These are phyloP conservation scores for Colletotrichum horii DNA, from an alignment of 2,329 filamentous ascomycete species.

Conservation along the genomic window DNA sequence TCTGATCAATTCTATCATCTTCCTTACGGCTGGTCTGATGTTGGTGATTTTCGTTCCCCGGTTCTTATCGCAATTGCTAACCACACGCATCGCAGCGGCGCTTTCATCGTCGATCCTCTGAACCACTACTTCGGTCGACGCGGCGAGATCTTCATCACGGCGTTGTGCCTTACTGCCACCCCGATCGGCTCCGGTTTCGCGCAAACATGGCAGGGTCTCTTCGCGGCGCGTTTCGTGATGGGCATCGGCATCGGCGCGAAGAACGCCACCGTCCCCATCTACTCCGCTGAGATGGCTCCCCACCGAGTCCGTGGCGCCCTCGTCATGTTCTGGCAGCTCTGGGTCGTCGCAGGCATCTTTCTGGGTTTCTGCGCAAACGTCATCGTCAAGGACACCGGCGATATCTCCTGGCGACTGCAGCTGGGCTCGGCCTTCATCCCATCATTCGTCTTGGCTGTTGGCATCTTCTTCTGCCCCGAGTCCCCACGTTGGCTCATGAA, in stretches of 20 bases:
- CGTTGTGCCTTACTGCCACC: constrained; percentile 61
- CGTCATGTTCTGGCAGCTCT: constrained; percentile 64
- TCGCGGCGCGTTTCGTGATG: constrained; percentile 69
- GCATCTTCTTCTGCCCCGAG: constrained; percentile 57
- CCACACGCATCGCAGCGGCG: constrained; percentile 44
- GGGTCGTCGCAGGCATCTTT: constrained; percentile 42
- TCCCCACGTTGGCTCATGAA: constrained; percentile 58
- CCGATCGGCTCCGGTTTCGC: constrained; percentile 64
- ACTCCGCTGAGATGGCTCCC: constrained; percentile 74
- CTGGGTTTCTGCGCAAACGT: constrained; percentile 58
- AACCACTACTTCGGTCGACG: constrained; percentile 70
- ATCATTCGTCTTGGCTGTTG: constrained; percentile 56
- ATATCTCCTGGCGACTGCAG: constrained; percentile 66
- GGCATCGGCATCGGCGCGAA: constrained; percentile 75
- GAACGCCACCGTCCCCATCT: constrained; percentile 71
- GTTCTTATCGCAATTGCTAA: background rate
- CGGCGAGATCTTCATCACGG: constrained; percentile 70
- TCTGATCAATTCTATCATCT: constrained; percentile 53
- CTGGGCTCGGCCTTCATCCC: constrained; percentile 63
- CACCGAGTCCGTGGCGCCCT: constrained; percentile 74
- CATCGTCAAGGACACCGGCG: constrained; percentile 56
- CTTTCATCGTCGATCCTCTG: constrained; percentile 71
- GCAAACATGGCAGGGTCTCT: constrained; percentile 70
- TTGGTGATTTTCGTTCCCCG: background rate
- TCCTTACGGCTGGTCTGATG: constrained; percentile 25